Conservation (phyloP, 2,329 filamentous ascomycete genomes). For the Pestalotiopsis sp. region DNA sequence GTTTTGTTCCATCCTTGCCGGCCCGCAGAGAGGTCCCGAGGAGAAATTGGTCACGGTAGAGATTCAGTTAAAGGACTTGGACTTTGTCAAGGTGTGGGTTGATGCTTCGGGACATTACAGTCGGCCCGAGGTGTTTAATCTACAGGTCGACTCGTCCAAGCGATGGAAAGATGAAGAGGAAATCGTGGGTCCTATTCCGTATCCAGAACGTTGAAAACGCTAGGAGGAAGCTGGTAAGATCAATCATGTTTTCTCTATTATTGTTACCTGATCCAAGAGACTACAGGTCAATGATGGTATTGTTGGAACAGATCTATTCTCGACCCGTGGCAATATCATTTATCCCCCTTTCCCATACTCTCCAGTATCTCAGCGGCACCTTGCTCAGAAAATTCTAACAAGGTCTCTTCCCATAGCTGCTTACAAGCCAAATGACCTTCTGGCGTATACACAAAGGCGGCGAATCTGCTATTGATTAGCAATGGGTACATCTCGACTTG, state of each 20-base stretch:
- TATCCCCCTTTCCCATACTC: background rate
- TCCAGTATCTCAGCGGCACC: background rate
- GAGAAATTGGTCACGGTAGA: conserved; percentile 28
- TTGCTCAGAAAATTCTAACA: background rate
- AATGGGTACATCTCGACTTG: too few relatives aligned
- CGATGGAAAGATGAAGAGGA: conserved; percentile 8
- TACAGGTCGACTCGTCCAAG: conserved; percentile 15
- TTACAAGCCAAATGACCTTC: background rate
- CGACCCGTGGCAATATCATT: background rate
- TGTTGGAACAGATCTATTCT: background rate
- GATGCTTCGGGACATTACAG: conserved; percentile 31
- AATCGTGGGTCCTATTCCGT: conserved; percentile 4
- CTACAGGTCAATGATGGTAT: background rate
- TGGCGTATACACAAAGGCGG: background rate
- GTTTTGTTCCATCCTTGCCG: conserved; percentile 29
- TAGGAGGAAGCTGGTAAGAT: background rate
- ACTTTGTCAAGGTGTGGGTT: conserved; percentile 31
- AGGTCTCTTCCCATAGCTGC: conserved; percentile 4
- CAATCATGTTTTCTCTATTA: too few relatives aligned
- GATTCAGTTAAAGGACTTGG: conserved; percentile 28
- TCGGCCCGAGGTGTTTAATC: conserved; percentile 29
- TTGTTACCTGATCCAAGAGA: background rate
- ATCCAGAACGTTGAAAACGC: background rate
- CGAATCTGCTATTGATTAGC: background rate
- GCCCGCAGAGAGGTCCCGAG: conserved; percentile 26